Evolutionary conservation across 208 protist species (phyloP).

Genomic region (Trypanosoma theileri): DNA sequence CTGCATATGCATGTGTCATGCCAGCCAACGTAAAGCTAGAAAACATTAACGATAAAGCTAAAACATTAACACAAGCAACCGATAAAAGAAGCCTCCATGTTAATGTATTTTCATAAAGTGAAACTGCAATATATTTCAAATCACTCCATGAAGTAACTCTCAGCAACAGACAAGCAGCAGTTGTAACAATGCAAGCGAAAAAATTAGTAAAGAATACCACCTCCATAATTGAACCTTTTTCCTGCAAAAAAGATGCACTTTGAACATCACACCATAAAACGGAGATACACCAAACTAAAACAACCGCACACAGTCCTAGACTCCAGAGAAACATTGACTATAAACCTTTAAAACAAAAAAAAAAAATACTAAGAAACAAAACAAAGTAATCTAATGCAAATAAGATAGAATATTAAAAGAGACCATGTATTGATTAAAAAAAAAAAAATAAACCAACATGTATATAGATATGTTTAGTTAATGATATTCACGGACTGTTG

Average conservation of each 20-base stretch:
- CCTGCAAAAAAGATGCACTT: constrained; percentile 9
- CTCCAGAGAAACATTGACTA: constrained; percentile 2
- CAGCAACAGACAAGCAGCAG: not conserved
- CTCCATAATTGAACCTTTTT: constrained; percentile 13
- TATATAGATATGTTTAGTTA: too few species aligned
- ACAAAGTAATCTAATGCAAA: not conserved
- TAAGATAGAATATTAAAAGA: not conserved
- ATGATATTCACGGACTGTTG: too few species aligned
- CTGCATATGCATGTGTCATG: constrained; percentile 25
- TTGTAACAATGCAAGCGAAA: constrained; percentile 1
- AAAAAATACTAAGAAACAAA: not conserved
- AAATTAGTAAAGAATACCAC: constrained; percentile 21
- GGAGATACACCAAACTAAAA: constrained; percentile 10
- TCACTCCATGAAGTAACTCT: not conserved
- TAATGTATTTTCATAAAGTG: constrained; percentile 1
- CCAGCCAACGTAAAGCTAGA: constrained; percentile 17
- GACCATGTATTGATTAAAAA: not conserved
- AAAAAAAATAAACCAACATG: constrained; percentile 1
- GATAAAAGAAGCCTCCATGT: constrained; percentile 7
- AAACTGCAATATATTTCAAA: not conserved
- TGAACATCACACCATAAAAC: constrained; percentile 22
- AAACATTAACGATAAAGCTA: constrained; percentile 10
- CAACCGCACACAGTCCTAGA: not conserved
- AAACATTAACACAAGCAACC: constrained; percentile 13
- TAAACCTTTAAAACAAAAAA: not conserved